Evolutionary conservation across 2,329 filamentous ascomycete species (phyloP), one percentile per base, ranked within the genome.

Genomic region (Hypoxylon sp.): DNA sequence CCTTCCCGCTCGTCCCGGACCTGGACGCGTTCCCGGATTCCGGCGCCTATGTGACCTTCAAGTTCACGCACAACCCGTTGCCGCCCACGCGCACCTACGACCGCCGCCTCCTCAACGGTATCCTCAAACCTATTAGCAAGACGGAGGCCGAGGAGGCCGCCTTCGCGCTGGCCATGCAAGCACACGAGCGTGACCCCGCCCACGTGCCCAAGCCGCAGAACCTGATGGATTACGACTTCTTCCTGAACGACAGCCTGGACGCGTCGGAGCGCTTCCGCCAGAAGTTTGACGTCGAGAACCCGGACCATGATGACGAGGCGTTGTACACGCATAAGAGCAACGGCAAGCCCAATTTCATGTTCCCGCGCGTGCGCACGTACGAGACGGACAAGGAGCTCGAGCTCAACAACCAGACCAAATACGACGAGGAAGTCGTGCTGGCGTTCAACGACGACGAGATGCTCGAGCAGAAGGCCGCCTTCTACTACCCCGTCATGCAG

Each of bases 401-500:
- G 75, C 79, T 85, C 46, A 82, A 85, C 67, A 83, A 87, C 72
- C 75, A 82, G 38, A 85, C 82, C 56, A 90, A 90, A 77, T 91
- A 89, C 75, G 81, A 85, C 67, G 84, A 90, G 66, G 88, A 91
- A 76, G 80, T 91, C 32, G 82, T 89, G 60, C 78, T 91, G 26
- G 82, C 86, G 2, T 84, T 85, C 72, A 83, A 87, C 70, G 83
- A 87, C 66, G 84, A 85, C 66, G 83, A 73, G 18, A 73, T 71
- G 46, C 64, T 78, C 50, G 75, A 79, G 51, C 82, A 86, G 68
- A 87, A 86, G 75, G 88, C 83, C 5, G 86, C 84, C 11, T 90
- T 89, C 76, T 91, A 90, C 77, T 91, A 91, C 71, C 89, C 89
- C 3, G 83, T 91, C 67, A 85, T 91, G 78, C 87, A 90, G 76